Percentiles rank a stretch among this genome's conserved stretches.
These are phyloP conservation scores for Lophiotrema nucula DNA, from an alignment of 495 filamentous ascomycete genomes.

Conservation along the genomic window DNA sequence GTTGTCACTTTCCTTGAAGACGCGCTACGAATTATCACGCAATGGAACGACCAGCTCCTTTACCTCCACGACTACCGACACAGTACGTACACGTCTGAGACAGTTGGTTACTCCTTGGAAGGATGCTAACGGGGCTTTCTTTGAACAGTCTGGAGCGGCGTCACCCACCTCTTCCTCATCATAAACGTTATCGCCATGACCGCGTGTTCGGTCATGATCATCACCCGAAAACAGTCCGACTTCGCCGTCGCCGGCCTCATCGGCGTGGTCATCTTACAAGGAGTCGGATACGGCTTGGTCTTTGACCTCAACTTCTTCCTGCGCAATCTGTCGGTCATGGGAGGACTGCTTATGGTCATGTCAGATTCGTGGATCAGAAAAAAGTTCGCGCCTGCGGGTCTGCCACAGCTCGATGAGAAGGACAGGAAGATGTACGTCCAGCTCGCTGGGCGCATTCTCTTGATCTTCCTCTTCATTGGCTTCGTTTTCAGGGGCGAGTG, in stretches of 20 bases:
- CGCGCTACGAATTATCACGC: conserved; percentile 90
- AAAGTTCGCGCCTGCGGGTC: conserved; percentile 90
- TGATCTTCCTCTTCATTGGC: conserved; percentile 95
- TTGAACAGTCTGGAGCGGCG: conserved; percentile 79
- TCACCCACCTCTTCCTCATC: conserved; percentile 93
- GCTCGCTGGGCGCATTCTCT: conserved; percentile 89
- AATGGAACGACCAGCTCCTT: conserved; percentile 93
- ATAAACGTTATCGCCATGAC: conserved; percentile 88
- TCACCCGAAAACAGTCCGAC: conserved; percentile 85
- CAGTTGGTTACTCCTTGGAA: neutral
- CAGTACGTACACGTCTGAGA: conserved; percentile 63
- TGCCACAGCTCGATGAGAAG: conserved; percentile 94
- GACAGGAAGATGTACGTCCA: conserved; percentile 99
- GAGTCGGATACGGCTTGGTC: conserved; percentile 94
- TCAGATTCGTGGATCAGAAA: conserved; percentile 98
- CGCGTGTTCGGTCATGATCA: conserved; percentile 77
- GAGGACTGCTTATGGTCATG: conserved; percentile 94
- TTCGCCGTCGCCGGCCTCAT: conserved; percentile 88
- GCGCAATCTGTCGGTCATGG: conserved; percentile 94
- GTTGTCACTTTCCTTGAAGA: conserved; percentile 99
- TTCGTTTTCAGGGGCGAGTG: conserved; percentile 95
- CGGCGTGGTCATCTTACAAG: conserved; percentile 90
- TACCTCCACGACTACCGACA: conserved; percentile 91
- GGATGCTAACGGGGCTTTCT: neutral
- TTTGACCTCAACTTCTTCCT: conserved; percentile 99